Evolutionary conservation across 257 asterid species (phyloP).

Genomic region (Thymus mandschuricus): DNA sequence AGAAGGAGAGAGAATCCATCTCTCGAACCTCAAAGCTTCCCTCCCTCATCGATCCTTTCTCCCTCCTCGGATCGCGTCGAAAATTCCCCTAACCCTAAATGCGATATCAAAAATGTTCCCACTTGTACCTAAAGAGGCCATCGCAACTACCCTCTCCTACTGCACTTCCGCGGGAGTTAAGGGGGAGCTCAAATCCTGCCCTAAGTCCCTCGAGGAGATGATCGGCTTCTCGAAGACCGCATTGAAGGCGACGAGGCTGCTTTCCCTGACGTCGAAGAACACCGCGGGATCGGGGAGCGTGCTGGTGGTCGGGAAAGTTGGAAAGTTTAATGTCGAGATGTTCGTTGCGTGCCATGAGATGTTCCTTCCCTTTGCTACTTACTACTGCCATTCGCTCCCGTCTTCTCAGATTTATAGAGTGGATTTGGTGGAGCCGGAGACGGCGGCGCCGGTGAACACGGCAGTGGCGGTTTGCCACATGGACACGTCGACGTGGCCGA

Average conservation of each 20-base stretch:
- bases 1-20: slow-evolving; percentile 37
- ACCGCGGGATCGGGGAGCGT: slow-evolving; percentile 23
- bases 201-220: slow-evolving; percentile 49
- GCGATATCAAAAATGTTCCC: slow-evolving; percentile 33
- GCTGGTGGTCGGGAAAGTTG: slow-evolving; percentile 19
- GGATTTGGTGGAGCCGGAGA: slow-evolving; percentile 35
- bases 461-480: slow-evolving; percentile 39
- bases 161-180: slow-evolving; percentile 37
- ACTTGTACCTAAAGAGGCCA: slow-evolving; percentile 28
- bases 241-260: slow-evolving; percentile 25
- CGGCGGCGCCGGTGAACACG: slow-evolving; percentile 1
- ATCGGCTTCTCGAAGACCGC: slow-evolving; percentile 34
- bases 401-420: slow-evolving; percentile 39
- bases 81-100: slow-evolving; percentile 15
- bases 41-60: slow-evolving; percentile 47
- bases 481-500: slow-evolving; percentile 43
- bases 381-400: slow-evolving; percentile 46
- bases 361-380: slow-evolving; percentile 47
- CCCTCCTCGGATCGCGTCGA: slow-evolving; percentile 41
- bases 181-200: slow-evolving; percentile 46
- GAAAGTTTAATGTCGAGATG: slow-evolving; percentile 17
- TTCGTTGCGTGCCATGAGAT: slow-evolving; percentile 49
- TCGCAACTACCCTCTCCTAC: slow-evolving; percentile 15
- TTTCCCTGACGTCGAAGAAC: slow-evolving; percentile 34
- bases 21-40: slow-evolving; percentile 36